Evolutionary conservation across 371 early-diverging fungal genomes (phyloP).

Genomic region (Mucor irregularis): DNA sequence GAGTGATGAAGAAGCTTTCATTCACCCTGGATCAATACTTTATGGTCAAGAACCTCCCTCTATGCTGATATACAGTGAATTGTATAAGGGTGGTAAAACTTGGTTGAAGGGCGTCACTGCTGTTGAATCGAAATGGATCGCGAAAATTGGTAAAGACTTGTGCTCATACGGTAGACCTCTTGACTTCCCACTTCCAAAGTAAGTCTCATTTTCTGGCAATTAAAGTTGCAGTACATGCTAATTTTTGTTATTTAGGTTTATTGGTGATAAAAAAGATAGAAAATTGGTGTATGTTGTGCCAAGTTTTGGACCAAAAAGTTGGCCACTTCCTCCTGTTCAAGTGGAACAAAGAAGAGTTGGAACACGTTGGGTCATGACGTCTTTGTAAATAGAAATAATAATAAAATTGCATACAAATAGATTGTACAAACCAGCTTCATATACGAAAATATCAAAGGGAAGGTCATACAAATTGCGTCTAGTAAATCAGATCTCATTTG

Average conservation of each 20-base stretch:
- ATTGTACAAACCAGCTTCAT: no score
- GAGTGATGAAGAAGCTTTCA: constrained; percentile 71
- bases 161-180: constrained; percentile 70
- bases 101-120: constrained; percentile 84
- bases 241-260: constrained; percentile 5
- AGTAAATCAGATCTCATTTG: no score
- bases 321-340: constrained; percentile 76
- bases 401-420: no score
- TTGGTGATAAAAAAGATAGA: constrained; percentile 57
- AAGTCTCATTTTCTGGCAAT: constrained; percentile 6
- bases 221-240: not conserved
- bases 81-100: constrained; percentile 49
- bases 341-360: constrained; percentile 66
- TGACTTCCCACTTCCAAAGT: constrained; percentile 67
- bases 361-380: constrained; percentile 58
- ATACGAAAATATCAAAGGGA: no score
- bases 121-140: constrained; percentile 79
- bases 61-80: constrained; percentile 76
- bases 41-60: constrained; percentile 73
- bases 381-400: not conserved
- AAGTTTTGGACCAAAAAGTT: constrained; percentile 74
- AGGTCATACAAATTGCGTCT: no score
- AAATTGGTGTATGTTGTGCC: constrained; percentile 73
- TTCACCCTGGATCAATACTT: constrained; percentile 76
- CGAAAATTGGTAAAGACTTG: constrained; percentile 66